These are phyloP conservation scores for Bremia lactucae DNA, from an alignment of 352 stramenopile genomes.

Conservation along the genomic window DNA sequence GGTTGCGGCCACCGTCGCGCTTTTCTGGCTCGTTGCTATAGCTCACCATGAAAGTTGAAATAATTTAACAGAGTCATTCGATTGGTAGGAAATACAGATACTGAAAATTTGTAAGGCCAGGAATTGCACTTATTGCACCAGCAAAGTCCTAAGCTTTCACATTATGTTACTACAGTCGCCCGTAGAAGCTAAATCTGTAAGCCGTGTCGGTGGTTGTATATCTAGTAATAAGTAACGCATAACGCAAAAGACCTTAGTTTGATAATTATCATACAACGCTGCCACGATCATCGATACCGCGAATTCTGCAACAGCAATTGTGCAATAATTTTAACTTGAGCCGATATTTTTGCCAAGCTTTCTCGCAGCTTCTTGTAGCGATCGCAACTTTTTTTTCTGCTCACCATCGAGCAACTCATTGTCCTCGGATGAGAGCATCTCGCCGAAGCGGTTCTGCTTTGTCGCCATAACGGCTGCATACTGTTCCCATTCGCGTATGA, in stretches of 20 bases:
- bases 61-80: too few species aligned
- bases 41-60: neutral
- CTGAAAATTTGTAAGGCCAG: conserved; percentile 5
- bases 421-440: conserved; percentile 51
- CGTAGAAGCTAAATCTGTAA: too few species aligned
- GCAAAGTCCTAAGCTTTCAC: neutral
- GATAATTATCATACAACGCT: too few species aligned
- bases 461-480: conserved; percentile 45
- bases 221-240: too few species aligned
- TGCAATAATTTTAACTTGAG: conserved; percentile 6
- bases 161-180: too few species aligned
- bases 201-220: too few species aligned
- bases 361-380: conserved; percentile 60
- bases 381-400: conserved; percentile 58
- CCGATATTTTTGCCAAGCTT: conserved; percentile 52
- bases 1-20: conserved; percentile 24
- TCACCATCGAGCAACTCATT: conserved; percentile 48
- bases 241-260: too few species aligned
- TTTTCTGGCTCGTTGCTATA: conserved; percentile 6
- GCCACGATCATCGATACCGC: too few species aligned
- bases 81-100: conserved; percentile 2
- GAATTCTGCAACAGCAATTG: neutral
- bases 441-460: conserved; percentile 53
- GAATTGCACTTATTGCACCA: neutral
- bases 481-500: conserved; percentile 68